A percentile compares a stretch with the other conserved stretches of the same genome.
These are phyloP conservation scores for Singerocomus inundabilis DNA, from an alignment of 1,284 basidiomycete species.

Conservation along the genomic window DNA sequence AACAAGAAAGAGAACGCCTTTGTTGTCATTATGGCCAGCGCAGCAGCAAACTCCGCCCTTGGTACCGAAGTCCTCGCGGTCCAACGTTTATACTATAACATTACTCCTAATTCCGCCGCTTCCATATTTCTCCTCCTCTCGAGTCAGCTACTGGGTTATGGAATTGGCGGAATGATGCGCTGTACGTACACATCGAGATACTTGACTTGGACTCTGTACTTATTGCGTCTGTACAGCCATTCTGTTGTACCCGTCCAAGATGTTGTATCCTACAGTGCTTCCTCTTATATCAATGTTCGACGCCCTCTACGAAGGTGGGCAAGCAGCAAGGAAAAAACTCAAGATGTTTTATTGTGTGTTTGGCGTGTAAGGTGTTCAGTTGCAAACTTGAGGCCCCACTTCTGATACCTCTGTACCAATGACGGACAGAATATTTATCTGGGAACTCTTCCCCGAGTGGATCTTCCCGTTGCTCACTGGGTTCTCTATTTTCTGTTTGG, in stretches of 20 bases:
- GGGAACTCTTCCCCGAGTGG: slow-evolving; percentile 55
- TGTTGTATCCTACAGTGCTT: slow-evolving; percentile 54
- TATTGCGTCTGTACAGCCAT: slow-evolving; percentile 49
- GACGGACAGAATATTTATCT: slow-evolving; percentile 43
- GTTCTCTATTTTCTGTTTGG: slow-evolving; percentile 58
- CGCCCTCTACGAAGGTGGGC: slow-evolving; percentile 50
- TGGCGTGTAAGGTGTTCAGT: slow-evolving; percentile 31
- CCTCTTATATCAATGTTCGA: slow-evolving; percentile 59
- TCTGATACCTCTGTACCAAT: neutral
- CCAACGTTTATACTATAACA: slow-evolving; percentile 54
- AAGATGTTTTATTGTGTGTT: slow-evolving; percentile 53
- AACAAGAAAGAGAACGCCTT: slow-evolving; percentile 57
- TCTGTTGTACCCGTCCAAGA: slow-evolving; percentile 66
- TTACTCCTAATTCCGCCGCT: slow-evolving; percentile 49
- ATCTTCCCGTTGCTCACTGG: slow-evolving; percentile 50
- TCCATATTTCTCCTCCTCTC: slow-evolving; percentile 59
- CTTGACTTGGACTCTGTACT: slow-evolving; percentile 14
- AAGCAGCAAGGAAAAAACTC: slow-evolving; percentile 42
- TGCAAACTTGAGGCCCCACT: slow-evolving; percentile 16
- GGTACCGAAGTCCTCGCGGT: slow-evolving; percentile 68
- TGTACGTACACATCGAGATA: slow-evolving; percentile 26
- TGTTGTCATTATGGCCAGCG: slow-evolving; percentile 67
- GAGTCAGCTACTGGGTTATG: slow-evolving; percentile 62
- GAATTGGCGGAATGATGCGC: slow-evolving; percentile 63
- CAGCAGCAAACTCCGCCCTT: slow-evolving; percentile 61